Evolutionary conservation across 1,139 yeast species (phyloP), one percentile per base, ranked within the genome.

Genomic region (Arxiozyma slooffiae): DNA sequence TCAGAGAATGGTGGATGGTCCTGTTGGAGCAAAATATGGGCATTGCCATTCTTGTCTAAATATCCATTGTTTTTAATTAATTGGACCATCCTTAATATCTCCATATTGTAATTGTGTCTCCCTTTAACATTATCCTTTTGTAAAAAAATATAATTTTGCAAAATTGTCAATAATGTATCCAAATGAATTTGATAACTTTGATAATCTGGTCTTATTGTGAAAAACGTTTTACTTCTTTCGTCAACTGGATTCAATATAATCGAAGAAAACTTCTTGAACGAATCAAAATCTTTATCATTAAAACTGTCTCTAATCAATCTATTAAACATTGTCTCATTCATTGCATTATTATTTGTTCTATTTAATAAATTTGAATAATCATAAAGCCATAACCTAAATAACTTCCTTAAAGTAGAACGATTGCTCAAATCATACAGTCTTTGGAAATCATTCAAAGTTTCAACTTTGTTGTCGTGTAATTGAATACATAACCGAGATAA

Each of bases 321-420:
- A 18, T 55, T 49, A 51, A 55, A 62, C 20, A 62, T 51, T 0
- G 3, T 23, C 47, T 63, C 67, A 46, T 53, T 52, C 17, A 50
- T 43, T 24, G 40, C 46, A 38, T 44, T 11, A 16, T 38, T 24
- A 41, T 18, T 52, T 47, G 18, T 37, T 16, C 20, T 36, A 6
- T 6, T 23, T 17, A 61, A 39, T 6, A 59, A 41, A 26, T 53
- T 52, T 2, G 56, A 48, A 49, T 62, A 52, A 48, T 62, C 66
- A 42, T 55, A 60, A 38, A 58, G 53, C 67, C 67, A 63, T 22
- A 58, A 44, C 38, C 61, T 52, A 18, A 61, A 44, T 14, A 63
- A 51, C 22, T 53, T 53, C 41, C 56, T 57, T 22, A 60, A 48
- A 21, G 55, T 57, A 5, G 38, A 24, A 9, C 54, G 48, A 7